Evolutionary conservation across 139 green algal genomes (phyloP).

Genomic region (Chlorella sp.): DNA sequence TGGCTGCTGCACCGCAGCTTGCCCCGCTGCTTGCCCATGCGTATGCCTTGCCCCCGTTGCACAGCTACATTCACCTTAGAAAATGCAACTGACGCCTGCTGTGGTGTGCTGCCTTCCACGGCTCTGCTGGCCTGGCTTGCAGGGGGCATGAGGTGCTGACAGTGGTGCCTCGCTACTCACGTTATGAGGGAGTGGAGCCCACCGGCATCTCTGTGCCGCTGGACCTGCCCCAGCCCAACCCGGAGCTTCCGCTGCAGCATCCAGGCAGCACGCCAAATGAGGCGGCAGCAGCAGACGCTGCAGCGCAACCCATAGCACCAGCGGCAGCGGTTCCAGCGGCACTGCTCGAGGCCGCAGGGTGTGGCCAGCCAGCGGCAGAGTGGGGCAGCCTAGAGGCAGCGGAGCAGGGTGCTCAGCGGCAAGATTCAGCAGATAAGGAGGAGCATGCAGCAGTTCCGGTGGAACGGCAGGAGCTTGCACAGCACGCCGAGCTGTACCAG

Average conservation of each 20-base stretch:
- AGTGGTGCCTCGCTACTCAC: slow-evolving; percentile 73
- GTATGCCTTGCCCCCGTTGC: neutral
- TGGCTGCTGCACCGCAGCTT: neutral
- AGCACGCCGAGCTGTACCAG: slow-evolving; percentile 44
- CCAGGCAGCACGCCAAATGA: neutral
- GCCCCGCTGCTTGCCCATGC: no score
- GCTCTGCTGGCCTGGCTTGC: neutral
- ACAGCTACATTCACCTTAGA: neutral
- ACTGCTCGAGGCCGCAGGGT: neutral
- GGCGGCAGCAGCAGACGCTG: neutral
- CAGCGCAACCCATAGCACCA: neutral
- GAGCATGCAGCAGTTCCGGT: neutral
- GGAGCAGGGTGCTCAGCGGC: neutral
- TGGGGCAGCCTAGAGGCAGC: neutral
- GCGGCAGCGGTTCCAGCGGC: neutral
- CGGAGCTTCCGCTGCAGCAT: neutral
- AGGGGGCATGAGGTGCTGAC: slow-evolving; percentile 87
- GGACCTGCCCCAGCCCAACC: slow-evolving; percentile 38
- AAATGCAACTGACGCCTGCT: neutral
- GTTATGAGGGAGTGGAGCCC: slow-evolving; percentile 62
- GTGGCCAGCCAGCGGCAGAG: neutral
- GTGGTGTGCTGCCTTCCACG: neutral
- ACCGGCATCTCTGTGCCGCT: slow-evolving; percentile 66
- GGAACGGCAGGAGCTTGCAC: neutral
- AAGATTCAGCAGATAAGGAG: neutral